Conservation (phyloP, 2,329 filamentous ascomycete species). For the Kalmusia sp. region DNA sequence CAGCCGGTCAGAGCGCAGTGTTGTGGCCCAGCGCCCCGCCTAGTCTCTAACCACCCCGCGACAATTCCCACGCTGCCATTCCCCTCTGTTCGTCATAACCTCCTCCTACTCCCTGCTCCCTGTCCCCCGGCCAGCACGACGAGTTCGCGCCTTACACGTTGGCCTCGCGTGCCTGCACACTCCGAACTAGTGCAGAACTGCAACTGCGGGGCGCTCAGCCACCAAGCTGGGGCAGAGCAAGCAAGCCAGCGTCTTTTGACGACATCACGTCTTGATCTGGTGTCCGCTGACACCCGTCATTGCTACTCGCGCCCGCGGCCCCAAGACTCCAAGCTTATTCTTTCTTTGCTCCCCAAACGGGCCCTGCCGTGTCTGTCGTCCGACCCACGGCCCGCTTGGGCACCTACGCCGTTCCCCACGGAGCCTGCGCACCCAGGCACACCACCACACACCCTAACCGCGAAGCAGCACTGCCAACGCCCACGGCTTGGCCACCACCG, state of each 20-base stretch:
- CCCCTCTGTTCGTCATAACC: constrained; percentile 7
- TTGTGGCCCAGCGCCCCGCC: constrained; percentile 4
- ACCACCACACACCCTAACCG: constrained; percentile 29
- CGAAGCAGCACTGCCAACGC: constrained; percentile 33
- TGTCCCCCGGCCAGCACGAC: constrained; percentile 1
- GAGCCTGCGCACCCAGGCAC: constrained; percentile 35
- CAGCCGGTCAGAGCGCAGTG: constrained; percentile 6
- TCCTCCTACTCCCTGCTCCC: neutral
- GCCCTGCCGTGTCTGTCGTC: constrained; percentile 13
- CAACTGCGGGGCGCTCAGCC: constrained; percentile 12
- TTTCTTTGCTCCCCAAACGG: constrained; percentile 13
- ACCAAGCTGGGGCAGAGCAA: neutral
- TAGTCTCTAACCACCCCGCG: constrained; percentile 6
- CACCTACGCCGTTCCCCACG: constrained; percentile 25
- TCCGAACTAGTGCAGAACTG: neutral
- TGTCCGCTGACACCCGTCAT: constrained; percentile 19
- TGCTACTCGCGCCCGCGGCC: constrained; percentile 15
- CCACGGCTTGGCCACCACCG: constrained; percentile 24
- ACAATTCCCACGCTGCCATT: constrained; percentile 5
- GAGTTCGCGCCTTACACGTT: neutral
- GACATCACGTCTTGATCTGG: constrained; percentile 15
- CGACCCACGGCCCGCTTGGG: constrained; percentile 32
- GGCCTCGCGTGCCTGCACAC: constrained; percentile 5
- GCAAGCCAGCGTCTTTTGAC: constrained; percentile 9
- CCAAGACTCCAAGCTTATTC: constrained; percentile 14